Evolutionary conservation across 306 rosid genomes (phyloP).

Genomic region (Lagenaria siceraria): DNA sequence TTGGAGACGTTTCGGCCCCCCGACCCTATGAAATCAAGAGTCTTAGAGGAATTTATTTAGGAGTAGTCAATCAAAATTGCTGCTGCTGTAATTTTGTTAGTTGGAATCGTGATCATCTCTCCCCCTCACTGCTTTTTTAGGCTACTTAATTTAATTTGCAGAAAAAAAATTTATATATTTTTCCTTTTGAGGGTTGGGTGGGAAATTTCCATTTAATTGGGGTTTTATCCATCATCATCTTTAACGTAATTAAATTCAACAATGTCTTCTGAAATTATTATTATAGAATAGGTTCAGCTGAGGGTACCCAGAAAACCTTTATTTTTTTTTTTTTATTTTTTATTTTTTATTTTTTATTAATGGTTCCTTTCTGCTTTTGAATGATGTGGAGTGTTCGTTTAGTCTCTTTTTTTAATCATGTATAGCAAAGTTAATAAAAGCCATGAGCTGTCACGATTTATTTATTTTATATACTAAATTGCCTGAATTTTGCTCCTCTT

Average conservation of each 20-base stretch:
- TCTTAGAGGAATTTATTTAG: conserved; percentile 64
- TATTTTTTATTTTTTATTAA: neutral
- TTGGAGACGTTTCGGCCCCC: conserved; percentile 60
- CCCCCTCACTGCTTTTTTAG: conserved; percentile 28
- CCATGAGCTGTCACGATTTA: neutral
- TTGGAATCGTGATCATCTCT: conserved; percentile 8
- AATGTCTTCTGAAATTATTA: conserved; percentile 7
- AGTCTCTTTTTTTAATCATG: neutral
- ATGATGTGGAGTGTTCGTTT: neutral
- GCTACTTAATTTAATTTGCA: conserved; percentile 31
- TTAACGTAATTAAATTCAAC: conserved; percentile 33
- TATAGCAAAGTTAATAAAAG: neutral
- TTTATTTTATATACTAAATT: neutral
- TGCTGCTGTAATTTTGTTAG: conserved; percentile 38
- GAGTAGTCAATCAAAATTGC: conserved; percentile 21
- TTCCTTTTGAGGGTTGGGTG: conserved; percentile 13
- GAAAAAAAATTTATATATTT: conserved; percentile 15
- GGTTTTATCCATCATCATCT: conserved; percentile 21
- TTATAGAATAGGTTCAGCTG: conserved; percentile 2
- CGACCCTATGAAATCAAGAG: conserved; percentile 32
- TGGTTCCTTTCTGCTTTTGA: neutral
- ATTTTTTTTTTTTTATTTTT: neutral
- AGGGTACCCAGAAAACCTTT: neutral
- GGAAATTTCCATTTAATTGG: conserved; percentile 21
- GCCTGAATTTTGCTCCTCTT: neutral